phyloP scores from a whole-genome alignment of 2,329 filamentous ascomycete genomes.

The Colletotrichum liriopes region DNA sequence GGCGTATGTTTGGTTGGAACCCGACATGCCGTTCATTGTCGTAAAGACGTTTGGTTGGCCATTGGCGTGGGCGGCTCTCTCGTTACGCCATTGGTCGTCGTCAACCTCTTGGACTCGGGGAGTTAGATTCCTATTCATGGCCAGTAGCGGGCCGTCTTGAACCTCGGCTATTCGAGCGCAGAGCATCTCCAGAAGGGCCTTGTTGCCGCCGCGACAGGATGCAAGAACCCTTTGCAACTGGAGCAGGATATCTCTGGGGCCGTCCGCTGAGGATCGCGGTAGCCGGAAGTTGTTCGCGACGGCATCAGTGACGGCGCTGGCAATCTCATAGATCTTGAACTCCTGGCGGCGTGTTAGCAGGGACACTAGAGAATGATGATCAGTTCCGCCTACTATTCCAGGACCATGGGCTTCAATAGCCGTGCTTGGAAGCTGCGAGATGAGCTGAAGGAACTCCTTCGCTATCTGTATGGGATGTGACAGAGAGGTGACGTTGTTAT shows the following conservation, averaged over 20 bases:
- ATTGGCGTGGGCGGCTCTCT: neutral
- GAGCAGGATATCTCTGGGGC: constrained; percentile 54
- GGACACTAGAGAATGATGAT: neutral
- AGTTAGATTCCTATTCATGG: constrained; percentile 14
- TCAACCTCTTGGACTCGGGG: constrained; percentile 39
- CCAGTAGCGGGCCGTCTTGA: constrained; percentile 28
- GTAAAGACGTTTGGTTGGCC: constrained; percentile 16
- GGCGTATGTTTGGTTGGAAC: constrained; percentile 4
- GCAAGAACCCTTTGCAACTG: constrained; percentile 58
- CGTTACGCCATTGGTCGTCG: constrained; percentile 33
- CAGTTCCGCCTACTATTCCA: constrained; percentile 52
- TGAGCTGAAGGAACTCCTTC: constrained; percentile 60
- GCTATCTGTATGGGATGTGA: constrained; percentile 60
- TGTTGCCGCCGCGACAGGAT: constrained; percentile 60
- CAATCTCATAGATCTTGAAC: constrained; percentile 64
- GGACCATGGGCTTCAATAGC: constrained; percentile 66
- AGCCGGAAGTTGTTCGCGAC: constrained; percentile 50
- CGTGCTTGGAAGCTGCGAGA: constrained; percentile 60
- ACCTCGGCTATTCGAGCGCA: constrained; percentile 41
- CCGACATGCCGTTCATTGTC: neutral
- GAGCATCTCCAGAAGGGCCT: constrained; percentile 55
- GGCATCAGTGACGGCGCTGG: constrained; percentile 60
- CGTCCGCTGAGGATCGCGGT: constrained; percentile 29
- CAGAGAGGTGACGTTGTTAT: constrained; percentile 43
- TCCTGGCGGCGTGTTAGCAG: constrained; percentile 46